These are phyloP conservation scores for Hypholoma fasciculare DNA, from an alignment of 768 basidiomycete genomes.

Conservation along the genomic window DNA sequence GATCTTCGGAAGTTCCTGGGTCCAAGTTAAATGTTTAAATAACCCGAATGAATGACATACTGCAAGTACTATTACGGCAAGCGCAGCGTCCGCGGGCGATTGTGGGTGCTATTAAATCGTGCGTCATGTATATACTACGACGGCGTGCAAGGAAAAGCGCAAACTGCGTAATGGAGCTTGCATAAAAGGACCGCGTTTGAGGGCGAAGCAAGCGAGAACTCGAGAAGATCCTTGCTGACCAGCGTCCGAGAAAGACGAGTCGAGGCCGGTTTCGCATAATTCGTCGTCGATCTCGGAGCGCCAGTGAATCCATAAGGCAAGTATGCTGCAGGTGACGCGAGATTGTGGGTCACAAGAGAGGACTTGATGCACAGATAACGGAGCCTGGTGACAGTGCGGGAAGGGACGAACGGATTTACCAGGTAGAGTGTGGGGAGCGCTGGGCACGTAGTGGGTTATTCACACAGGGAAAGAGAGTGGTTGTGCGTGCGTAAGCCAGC, in stretches of 20 bases:
- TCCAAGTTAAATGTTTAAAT: conserved; percentile 4
- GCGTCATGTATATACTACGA: too few species aligned
- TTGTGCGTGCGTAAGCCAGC: conserved; percentile 5
- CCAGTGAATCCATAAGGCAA: conserved; percentile 5
- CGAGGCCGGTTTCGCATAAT: not conserved
- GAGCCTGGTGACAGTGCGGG: conserved; percentile 10
- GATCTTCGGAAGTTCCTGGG: not conserved
- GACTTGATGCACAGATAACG: conserved; percentile 9
- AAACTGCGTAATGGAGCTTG: not conserved
- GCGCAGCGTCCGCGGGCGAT: not conserved
- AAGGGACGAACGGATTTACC: conserved; percentile 9
- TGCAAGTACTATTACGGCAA: conserved; percentile 1
- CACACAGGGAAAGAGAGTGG: not conserved
- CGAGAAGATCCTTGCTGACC: conserved; percentile 2
- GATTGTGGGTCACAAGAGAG: conserved; percentile 4
- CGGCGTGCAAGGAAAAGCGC: not conserved
- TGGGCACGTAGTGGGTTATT: not conserved
- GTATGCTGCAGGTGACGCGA: not conserved
- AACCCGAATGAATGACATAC: conserved; percentile 5
- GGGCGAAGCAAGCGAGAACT: not conserved
- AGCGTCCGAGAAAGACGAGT: conserved; percentile 7
- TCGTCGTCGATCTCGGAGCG: conserved; percentile 5
- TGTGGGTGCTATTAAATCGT: not conserved
- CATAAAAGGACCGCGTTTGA: not conserved
- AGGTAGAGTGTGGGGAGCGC: conserved; percentile 1